These are phyloP conservation scores for Penicillium verhagenii DNA, from an alignment of 495 filamentous ascomycete genomes.

Conservation along the genomic window DNA sequence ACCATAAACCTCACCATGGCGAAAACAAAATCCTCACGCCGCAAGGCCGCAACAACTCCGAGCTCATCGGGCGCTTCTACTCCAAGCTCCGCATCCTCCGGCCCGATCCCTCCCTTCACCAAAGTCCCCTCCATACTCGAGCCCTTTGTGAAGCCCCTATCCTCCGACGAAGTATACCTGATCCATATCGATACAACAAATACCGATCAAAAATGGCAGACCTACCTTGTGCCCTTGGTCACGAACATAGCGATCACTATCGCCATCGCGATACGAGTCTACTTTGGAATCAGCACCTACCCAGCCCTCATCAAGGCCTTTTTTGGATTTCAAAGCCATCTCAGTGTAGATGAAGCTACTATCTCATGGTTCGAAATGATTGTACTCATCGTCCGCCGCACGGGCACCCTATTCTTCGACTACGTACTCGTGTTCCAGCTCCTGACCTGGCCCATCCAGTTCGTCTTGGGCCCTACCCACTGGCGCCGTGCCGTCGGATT, in stretches of 20 bases:
- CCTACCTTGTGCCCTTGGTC: constrained; percentile 69
- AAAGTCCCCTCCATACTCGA: constrained; percentile 55
- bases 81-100: constrained; percentile 34
- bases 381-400: constrained; percentile 51
- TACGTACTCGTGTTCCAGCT: constrained; percentile 67
- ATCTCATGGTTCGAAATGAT: constrained; percentile 51
- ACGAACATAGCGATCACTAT: constrained; percentile 63
- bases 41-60: constrained; percentile 31
- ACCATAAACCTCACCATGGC: constrained; percentile 25
- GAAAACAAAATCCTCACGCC: constrained; percentile 40
- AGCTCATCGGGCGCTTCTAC: constrained; percentile 36
- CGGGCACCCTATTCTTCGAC: constrained; percentile 63
- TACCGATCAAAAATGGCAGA: constrained; percentile 64
- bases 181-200: constrained; percentile 70
- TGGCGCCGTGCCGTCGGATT: constrained; percentile 76
- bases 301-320: constrained; percentile 55
- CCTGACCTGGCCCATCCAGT: constrained; percentile 72
- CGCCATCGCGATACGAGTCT: constrained; percentile 61
- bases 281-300: constrained; percentile 63
- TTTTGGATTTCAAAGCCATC: constrained; percentile 59
- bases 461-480: constrained; percentile 59
- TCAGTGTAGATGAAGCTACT: constrained; percentile 53
- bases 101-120: constrained; percentile 61
- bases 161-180: constrained; percentile 68
- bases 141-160: constrained; percentile 61